These are phyloP conservation scores for Tulasnella calospora DNA, from an alignment of 768 basidiomycete species.

Conservation along the genomic window DNA sequence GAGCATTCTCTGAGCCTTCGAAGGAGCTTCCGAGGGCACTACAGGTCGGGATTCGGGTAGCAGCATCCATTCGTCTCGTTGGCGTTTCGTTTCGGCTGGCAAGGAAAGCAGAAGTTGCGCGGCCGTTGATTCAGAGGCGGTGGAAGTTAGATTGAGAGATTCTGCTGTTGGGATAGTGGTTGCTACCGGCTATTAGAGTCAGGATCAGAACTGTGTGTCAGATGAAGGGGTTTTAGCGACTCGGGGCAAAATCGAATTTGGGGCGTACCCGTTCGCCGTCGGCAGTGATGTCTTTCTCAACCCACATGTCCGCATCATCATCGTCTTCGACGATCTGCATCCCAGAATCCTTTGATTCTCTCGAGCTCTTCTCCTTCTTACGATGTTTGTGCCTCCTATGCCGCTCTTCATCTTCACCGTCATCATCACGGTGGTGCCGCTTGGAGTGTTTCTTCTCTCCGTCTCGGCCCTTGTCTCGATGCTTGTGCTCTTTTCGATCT, in stretches of 20 bases:
- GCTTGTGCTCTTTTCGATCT: slow-evolving; percentile 30
- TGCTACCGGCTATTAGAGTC: slow-evolving; percentile 50
- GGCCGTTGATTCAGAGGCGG: slow-evolving; percentile 47
- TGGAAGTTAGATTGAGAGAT: slow-evolving; percentile 63
- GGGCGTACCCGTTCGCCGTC: slow-evolving; percentile 65
- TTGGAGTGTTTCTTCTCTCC: slow-evolving; percentile 17
- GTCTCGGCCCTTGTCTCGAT: slow-evolving; percentile 19
- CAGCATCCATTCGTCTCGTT: slow-evolving; percentile 91
- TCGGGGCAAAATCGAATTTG: background rate
- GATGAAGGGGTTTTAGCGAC: background rate
- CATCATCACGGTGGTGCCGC: slow-evolving; percentile 17
- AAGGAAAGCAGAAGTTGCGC: slow-evolving; percentile 46
- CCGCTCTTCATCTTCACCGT: slow-evolving; percentile 19
- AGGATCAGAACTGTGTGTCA: slow-evolving; percentile 24
- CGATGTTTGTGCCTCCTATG: slow-evolving; percentile 27
- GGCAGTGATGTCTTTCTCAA: slow-evolving; percentile 79
- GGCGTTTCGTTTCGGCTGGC: slow-evolving; percentile 48
- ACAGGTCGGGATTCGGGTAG: slow-evolving; percentile 37
- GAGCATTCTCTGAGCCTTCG: slow-evolving; percentile 28
- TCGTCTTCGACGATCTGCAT: slow-evolving; percentile 63
- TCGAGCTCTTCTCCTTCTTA: slow-evolving; percentile 37
- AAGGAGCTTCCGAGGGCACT: slow-evolving; percentile 29
- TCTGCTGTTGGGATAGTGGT: slow-evolving; percentile 73
- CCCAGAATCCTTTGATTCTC: slow-evolving; percentile 30
- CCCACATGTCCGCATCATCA: slow-evolving; percentile 73